These are phyloP conservation scores for Vigna nakashimae DNA, from an alignment of 306 rosid species.

Conservation along the genomic window DNA sequence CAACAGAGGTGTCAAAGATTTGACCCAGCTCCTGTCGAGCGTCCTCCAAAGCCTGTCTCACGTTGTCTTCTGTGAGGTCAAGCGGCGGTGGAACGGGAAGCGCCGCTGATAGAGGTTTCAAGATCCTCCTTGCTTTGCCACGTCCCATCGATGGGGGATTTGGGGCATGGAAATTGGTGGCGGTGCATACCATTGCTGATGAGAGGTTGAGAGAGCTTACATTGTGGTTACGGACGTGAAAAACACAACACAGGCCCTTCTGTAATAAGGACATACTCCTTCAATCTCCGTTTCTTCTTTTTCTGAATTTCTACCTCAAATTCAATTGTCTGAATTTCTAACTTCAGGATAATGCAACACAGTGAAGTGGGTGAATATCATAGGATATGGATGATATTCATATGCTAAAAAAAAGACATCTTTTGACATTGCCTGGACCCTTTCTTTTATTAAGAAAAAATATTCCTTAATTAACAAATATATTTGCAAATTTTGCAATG, in stretches of 20 bases:
- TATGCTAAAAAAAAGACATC: not conserved
- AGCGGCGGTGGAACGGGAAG: slow-evolving; percentile 63
- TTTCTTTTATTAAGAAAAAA: too few species aligned
- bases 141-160: not conserved
- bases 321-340: not conserved
- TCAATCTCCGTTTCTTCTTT: not conserved
- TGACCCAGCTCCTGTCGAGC: slow-evolving; percentile 76
- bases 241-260: slow-evolving; percentile 11
- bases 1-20: slow-evolving; percentile 85
- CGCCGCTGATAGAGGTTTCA: slow-evolving; percentile 54
- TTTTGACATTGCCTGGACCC: too few species aligned
- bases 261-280: slow-evolving; percentile 46
- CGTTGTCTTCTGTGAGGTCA: slow-evolving; percentile 80
- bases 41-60: slow-evolving; percentile 66
- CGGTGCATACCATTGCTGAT: slow-evolving; percentile 17
- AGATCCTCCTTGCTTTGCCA: not conserved
- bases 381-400: slow-evolving; percentile 24
- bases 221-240: slow-evolving; percentile 34
- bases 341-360: not conserved
- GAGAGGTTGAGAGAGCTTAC: slow-evolving; percentile 24
- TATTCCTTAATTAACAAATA: too few species aligned
- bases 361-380: not conserved
- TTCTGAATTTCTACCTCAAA: not conserved
- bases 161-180: not conserved
- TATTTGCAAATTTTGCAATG: not conserved